Evolutionary conservation across 108 stramenopile genomes (phyloP), one percentile per base, ranked within the genome.

Genomic region (Phaeodactylum tricornutum): DNA sequence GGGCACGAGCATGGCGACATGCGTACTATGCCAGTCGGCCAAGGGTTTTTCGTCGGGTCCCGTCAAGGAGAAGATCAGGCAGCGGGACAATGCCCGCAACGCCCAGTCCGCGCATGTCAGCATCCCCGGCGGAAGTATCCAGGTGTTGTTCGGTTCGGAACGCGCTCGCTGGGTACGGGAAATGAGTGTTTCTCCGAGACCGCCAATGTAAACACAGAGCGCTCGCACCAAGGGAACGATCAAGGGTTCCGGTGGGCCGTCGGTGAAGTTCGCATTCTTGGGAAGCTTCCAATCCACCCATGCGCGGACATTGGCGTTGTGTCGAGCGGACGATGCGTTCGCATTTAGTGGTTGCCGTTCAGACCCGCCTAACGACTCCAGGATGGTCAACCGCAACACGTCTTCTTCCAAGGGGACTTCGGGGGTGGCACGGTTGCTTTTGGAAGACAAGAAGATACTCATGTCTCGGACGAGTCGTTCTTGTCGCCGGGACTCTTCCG

Each of bases 331-430:
- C n/a, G n/a, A n/a, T n/a, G n/a, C n/a, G n/a, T n/a, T n/a, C n/a
- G n/a, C n/a, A n/a, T n/a, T n/a, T n/a, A n/a, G n/a, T n/a, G n/a
- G n/a, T 29, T 22, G 29, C 54, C 50, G 17, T 6, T 23, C 47
- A 17, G 24, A 20, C 30, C 62, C 59, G 36, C 69, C 75, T 11
- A 76, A 35, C 1, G 65, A 55, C 39, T 62, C 34, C 3, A 76
- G 43, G 26, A 76, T 46, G 5, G 49, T 14, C 25, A 64, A 32
- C 31, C 69, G 61, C 19, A 76, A 39, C 34, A 71, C 22, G 41
- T 76, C 75, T 16, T 71, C 62, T 45, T 76, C 75, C 1, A 76
- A 33, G 30, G 53, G 54, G n/a, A 61, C 48, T 1, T 55, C 48
- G 5, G 43, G 11, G 17, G 11, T 15, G n/a, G n/a, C 17, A 28